These are phyloP conservation scores for Periconia macrospinosa DNA, from an alignment of 2,329 filamentous ascomycete genomes.

Conservation along the genomic window DNA sequence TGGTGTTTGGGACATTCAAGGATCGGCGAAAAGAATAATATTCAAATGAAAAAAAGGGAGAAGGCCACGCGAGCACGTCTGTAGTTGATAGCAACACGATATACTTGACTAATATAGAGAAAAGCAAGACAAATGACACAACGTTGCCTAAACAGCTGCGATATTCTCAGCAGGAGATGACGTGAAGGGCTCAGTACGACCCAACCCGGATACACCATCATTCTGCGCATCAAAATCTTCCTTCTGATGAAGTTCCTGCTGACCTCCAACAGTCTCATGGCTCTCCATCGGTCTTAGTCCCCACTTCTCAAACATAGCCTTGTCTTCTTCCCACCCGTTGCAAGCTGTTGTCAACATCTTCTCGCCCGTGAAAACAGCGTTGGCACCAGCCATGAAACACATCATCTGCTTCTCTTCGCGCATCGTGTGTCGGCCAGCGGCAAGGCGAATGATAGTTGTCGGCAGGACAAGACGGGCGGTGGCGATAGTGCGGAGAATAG, in stretches of 20 bases:
- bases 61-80: background rate
- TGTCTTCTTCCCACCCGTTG: constrained; percentile 88
- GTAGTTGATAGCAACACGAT: background rate
- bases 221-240: constrained; percentile 7
- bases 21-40: background rate
- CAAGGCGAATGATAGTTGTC: constrained; percentile 81
- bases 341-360: constrained; percentile 95
- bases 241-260: constrained; percentile 23
- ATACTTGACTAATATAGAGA: too few species aligned
- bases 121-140: background rate
- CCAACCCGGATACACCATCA: background rate
- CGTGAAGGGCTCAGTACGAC: background rate
- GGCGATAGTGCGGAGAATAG: constrained; percentile 79
- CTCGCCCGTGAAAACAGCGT: constrained; percentile 93
- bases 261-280: constrained; percentile 38
- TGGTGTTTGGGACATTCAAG: constrained; percentile 25
- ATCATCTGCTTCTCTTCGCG: constrained; percentile 85
- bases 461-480: constrained; percentile 84
- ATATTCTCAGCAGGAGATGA: background rate
- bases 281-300: constrained; percentile 74
- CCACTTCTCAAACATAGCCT: constrained; percentile 80
- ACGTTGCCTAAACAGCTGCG: background rate
- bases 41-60: background rate
- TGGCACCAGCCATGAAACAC: constrained; percentile 89
- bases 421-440: constrained; percentile 82